Conservation (phyloP, 2,329 filamentous ascomycete species). For the Colletotrichum siamense region DNA sequence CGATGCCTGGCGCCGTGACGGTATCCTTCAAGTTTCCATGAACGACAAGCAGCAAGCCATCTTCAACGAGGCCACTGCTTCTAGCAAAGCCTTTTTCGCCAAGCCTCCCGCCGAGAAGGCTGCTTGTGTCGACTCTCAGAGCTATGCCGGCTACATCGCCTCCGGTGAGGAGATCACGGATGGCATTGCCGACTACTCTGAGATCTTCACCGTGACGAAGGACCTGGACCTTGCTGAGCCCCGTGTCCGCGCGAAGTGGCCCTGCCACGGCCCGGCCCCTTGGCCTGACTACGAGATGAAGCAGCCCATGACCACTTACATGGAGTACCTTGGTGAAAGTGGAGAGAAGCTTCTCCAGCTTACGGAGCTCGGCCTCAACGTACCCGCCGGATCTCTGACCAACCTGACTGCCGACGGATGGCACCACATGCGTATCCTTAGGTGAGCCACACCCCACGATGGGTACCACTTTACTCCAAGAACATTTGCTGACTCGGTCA, state of each 20-base stretch:
- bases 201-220: constrained; percentile 59
- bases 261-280: constrained; percentile 54
- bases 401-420: constrained; percentile 52
- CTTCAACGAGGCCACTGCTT: constrained; percentile 39
- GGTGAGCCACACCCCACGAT: constrained; percentile 32
- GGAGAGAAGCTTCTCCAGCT: constrained; percentile 52
- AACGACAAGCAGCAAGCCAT: constrained; percentile 35
- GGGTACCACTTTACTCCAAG: not conserved
- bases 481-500: not conserved
- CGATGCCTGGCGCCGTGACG: constrained; percentile 46
- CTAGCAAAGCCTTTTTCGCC: constrained; percentile 45
- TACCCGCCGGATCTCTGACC: constrained; percentile 44
- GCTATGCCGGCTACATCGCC: constrained; percentile 54
- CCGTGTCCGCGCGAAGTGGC: constrained; percentile 47
- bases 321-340: constrained; percentile 41
- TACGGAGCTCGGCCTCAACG: constrained; percentile 48
- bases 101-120: constrained; percentile 41
- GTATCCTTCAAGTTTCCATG: constrained; percentile 53
- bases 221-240: constrained; percentile 44
- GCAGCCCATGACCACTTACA: constrained; percentile 43
- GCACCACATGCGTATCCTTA: constrained; percentile 55
- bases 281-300: constrained; percentile 51
- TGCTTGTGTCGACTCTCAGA: constrained; percentile 47
- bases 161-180: constrained; percentile 54
- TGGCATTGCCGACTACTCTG: constrained; percentile 55